Conservation (phyloP, 805 yeast species). For the Yarrowia divulgata region DNA sequence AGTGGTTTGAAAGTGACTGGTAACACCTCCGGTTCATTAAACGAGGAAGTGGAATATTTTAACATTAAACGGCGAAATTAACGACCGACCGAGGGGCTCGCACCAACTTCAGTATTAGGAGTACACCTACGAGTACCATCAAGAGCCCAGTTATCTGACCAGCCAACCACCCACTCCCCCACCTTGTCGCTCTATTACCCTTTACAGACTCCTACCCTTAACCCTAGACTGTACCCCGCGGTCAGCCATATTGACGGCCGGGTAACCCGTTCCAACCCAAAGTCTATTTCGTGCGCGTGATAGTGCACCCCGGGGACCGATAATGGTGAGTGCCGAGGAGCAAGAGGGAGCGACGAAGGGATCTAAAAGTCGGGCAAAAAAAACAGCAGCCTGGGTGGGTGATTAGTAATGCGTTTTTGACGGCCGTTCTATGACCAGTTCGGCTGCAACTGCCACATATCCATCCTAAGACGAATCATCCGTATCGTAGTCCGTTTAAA, state of each 20-base stretch:
- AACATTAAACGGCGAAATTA: too few relatives aligned
- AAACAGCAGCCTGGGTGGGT: too few relatives aligned
- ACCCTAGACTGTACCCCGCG: constrained; percentile 18
- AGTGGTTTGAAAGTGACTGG: neutral
- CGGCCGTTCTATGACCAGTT: too few relatives aligned
- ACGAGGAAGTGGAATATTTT: neutral
- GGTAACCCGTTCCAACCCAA: neutral
- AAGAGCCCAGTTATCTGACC: neutral
- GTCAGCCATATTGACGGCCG: neutral
- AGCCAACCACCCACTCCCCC: neutral
- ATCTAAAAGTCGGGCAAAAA: too few relatives aligned
- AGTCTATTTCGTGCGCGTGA: constrained; percentile 19
- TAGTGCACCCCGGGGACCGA: constrained; percentile 5
- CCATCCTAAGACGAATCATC: too few relatives aligned
- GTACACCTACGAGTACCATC: neutral
- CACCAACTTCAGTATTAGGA: too few relatives aligned
- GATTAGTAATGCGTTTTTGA: too few relatives aligned
- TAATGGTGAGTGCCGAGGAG: neutral
- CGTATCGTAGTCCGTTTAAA: too few relatives aligned
- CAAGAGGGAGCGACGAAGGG: too few relatives aligned
- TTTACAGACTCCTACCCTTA: neutral
- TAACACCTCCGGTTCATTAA: too few relatives aligned
- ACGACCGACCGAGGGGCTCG: too few relatives aligned
- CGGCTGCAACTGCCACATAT: too few relatives aligned
- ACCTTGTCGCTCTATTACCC: neutral